These are phyloP conservation scores for Omphalea diandra DNA, from an alignment of 441 rosid genomes.

Conservation along the genomic window DNA sequence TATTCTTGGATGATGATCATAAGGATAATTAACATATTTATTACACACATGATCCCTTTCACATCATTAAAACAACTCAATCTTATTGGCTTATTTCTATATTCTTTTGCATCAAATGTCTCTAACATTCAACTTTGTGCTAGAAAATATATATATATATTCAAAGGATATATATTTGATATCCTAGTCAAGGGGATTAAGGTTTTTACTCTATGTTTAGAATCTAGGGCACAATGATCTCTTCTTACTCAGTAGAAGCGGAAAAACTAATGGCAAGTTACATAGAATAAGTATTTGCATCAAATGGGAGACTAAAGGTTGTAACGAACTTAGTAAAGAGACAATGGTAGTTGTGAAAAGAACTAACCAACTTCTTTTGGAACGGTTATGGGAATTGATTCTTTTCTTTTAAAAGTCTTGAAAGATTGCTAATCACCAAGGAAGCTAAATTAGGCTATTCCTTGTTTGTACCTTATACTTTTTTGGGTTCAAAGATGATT, in stretches of 20 bases:
- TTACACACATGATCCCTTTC: neutral
- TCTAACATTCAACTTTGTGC: neutral
- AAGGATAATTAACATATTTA: too few species aligned
- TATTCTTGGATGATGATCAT: too few species aligned
- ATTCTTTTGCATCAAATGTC: neutral
- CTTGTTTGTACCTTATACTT: neutral
- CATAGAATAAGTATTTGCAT: conserved; percentile 12
- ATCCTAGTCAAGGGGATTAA: conserved; percentile 10
- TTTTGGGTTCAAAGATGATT: too few species aligned
- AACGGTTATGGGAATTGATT: conserved; percentile 36
- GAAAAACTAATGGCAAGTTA: neutral
- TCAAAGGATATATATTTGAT: neutral
- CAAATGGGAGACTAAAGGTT: conserved; percentile 19
- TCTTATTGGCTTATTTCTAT: conserved; percentile 1
- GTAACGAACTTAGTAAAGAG: conserved; percentile 25
- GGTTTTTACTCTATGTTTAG: conserved; percentile 11
- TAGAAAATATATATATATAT: neutral
- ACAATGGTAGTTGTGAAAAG: conserved; percentile 23
- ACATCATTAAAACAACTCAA: neutral
- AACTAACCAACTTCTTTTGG: conserved; percentile 36
- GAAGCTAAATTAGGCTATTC: conserved; percentile 7
- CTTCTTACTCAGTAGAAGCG: neutral
- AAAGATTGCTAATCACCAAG: neutral
- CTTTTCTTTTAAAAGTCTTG: conserved; percentile 15
- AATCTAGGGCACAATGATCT: conserved; percentile 16